phyloP scores from a whole-genome alignment of 495 filamentous ascomycete species.

The Coniosporium apollinis region DNA sequence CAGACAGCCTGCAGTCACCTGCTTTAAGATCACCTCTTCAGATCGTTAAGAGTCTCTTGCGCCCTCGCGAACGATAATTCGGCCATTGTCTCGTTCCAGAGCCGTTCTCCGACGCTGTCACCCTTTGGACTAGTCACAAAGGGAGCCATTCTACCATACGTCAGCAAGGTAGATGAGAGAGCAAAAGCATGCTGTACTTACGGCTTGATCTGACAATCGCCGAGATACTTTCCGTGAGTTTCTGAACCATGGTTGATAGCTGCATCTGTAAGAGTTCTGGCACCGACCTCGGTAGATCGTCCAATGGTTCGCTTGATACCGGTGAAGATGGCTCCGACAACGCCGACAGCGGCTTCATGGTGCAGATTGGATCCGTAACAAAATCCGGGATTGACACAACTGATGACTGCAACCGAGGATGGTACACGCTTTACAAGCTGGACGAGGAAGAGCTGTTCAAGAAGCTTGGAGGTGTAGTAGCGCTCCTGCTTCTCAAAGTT shows the following conservation, averaged over 20 bases:
- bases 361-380: conserved; percentile 3
- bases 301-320: background rate
- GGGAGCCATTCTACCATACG: background rate
- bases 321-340: background rate
- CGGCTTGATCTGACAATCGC: conserved; percentile 2
- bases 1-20: too few species aligned
- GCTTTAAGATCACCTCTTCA: too few species aligned
- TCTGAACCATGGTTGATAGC: conserved; percentile 3
- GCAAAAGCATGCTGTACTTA: conserved; percentile 1
- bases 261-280: conserved; percentile 5
- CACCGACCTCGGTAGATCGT: conserved; percentile 2
- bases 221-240: conserved; percentile 5
- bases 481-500: conserved; percentile 19
- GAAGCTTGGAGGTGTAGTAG: conserved; percentile 28
- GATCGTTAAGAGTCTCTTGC: background rate
- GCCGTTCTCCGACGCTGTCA: conserved; percentile 1
- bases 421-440: conserved; percentile 28
- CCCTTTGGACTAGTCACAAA: conserved; percentile 4
- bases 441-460: conserved; percentile 26
- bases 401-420: conserved; percentile 30
- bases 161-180: background rate
- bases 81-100: conserved; percentile 8
- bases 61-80: conserved; percentile 4
- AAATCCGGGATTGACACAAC: conserved; percentile 29
- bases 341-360: conserved; percentile 1